A percentile compares a stretch with the other conserved stretches of the same genome.
Conservation (phyloP, 83 land plant species). For the Larix sibirica region DNA sequence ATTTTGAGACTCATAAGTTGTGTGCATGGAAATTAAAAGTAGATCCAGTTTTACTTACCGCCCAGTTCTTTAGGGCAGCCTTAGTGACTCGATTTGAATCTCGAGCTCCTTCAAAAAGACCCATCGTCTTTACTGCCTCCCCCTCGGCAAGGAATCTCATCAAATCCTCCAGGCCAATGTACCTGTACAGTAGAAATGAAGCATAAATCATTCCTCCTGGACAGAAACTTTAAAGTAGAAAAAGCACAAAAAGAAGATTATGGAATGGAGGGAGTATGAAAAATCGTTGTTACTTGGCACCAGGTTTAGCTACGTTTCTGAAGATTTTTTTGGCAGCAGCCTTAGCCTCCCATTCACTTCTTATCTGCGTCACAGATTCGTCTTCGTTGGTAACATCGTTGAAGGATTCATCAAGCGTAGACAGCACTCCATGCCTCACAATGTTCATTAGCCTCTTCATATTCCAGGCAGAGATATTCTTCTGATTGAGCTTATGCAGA, state of each 20-base stretch:
- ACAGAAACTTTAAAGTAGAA: neutral
- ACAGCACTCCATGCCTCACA: slow-evolving; percentile 50
- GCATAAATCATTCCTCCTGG: neutral
- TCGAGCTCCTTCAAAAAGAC: slow-evolving; percentile 54
- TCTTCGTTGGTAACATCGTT: slow-evolving; percentile 27
- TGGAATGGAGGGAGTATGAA: neutral
- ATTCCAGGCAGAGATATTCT: slow-evolving; percentile 90
- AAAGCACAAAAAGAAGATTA: neutral
- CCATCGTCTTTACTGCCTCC: slow-evolving; percentile 62
- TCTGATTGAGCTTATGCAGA: slow-evolving; percentile 70
- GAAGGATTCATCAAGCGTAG: slow-evolving; percentile 68
- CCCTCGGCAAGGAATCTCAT: slow-evolving; percentile 70
- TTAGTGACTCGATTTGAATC: slow-evolving; percentile 16
- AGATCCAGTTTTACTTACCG: no score
- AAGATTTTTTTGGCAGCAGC: slow-evolving; percentile 69
- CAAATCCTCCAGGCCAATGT: slow-evolving; percentile 49
- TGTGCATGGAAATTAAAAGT: no score
- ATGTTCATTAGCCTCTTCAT: slow-evolving; percentile 86
- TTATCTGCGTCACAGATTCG: slow-evolving; percentile 45
- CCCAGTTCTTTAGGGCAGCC: no score
- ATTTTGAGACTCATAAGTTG: no score
- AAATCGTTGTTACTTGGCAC: slow-evolving; percentile 40
- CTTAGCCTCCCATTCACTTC: slow-evolving; percentile 62
- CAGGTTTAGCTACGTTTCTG: slow-evolving; percentile 54
- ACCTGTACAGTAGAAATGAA: slow-evolving; percentile 24